These are phyloP conservation scores for Colletotrichum phormii DNA, from an alignment of 2,329 filamentous ascomycete genomes.

Conservation along the genomic window DNA sequence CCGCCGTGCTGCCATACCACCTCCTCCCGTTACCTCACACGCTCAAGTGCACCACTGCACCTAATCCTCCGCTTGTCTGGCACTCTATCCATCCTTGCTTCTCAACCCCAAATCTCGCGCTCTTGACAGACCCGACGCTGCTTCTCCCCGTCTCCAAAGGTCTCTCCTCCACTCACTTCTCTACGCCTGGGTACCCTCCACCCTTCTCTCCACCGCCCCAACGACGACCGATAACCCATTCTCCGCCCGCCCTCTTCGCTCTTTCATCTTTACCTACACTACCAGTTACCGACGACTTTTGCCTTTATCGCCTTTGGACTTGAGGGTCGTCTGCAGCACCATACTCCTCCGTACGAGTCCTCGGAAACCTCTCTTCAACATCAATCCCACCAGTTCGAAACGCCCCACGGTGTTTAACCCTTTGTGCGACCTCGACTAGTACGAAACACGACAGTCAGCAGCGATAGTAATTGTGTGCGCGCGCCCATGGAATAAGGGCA, in stretches of 20 bases:
- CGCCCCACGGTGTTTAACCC: background rate
- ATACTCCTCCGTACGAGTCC: background rate
- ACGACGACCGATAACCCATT: background rate
- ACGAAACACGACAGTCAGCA: constrained; percentile 7
- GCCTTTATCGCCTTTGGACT: background rate
- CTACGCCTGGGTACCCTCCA: background rate
- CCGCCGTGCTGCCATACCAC: no score
- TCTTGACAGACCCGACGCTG: background rate
- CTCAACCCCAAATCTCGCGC: background rate
- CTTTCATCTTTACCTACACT: background rate
- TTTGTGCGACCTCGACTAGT: constrained; percentile 6
- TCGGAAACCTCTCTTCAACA: background rate
- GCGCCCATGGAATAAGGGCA: background rate
- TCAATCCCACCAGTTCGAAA: background rate
- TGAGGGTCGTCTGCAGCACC: background rate
- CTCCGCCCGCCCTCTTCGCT: background rate
- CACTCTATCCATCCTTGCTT: background rate
- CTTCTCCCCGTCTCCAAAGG: background rate
- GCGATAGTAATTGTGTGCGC: background rate
- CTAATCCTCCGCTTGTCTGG: background rate
- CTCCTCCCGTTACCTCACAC: no score
- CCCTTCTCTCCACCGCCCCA: background rate
- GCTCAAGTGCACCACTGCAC: background rate
- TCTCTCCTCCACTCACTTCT: background rate
- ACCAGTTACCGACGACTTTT: background rate